Conservation (phyloP, 495 filamentous ascomycete genomes). For the Aspergillus olivimuriae region DNA sequence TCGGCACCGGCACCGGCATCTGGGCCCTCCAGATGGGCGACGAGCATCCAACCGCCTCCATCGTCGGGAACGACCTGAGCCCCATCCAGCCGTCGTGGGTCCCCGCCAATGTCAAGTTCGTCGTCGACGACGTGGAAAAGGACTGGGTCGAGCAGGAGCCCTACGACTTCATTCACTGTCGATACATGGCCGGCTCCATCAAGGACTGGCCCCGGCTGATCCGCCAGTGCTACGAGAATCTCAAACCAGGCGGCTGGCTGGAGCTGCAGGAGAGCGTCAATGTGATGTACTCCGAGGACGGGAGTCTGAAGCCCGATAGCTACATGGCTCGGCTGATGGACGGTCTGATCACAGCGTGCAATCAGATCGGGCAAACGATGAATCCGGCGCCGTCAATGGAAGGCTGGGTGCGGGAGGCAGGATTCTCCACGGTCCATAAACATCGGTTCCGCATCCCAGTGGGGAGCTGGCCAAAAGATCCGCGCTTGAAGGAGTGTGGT, state of each 20-base stretch:
- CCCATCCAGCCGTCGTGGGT: conserved; percentile 42
- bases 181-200: conserved; percentile 28
- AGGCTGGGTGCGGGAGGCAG: conserved; percentile 21
- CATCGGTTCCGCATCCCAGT: conserved; percentile 25
- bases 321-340: conserved; percentile 26
- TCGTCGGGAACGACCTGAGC: conserved; percentile 37
- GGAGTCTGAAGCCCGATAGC: conserved; percentile 24
- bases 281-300: conserved; percentile 23
- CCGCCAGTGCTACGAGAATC: conserved; percentile 17
- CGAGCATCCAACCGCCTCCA: conserved; percentile 12
- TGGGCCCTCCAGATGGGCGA: conserved; percentile 37
- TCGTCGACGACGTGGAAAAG: conserved; percentile 28
- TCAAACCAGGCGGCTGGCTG: conserved; percentile 35
- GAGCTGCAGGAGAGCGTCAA: conserved; percentile 30
- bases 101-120: conserved; percentile 36
- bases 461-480: conserved; percentile 33
- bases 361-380: conserved; percentile 24
- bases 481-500: conserved; percentile 32
- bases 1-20: conserved; percentile 22
- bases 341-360: conserved; percentile 13
- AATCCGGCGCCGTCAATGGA: conserved; percentile 24
- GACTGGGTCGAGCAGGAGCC: conserved; percentile 15
- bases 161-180: conserved; percentile 28
- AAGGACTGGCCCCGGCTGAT: conserved; percentile 25
- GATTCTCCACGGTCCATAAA: conserved; percentile 26